Evolutionary conservation across 2,329 filamentous ascomycete genomes (phyloP), one percentile per base, ranked within the genome.

Genomic region (Xylaria sp.): DNA sequence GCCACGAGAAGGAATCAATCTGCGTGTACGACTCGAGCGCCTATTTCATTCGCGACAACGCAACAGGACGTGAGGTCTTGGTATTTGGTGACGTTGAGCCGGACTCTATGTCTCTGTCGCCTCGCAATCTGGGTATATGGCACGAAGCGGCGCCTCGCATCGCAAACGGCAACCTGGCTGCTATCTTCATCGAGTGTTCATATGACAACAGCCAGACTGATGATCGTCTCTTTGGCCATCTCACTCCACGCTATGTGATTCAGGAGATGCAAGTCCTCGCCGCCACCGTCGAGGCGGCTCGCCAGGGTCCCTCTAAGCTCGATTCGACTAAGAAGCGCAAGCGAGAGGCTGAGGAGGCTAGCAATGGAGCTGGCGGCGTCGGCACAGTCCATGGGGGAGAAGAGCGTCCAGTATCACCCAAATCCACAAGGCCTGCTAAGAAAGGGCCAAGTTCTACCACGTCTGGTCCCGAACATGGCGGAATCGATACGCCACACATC

Each of bases 21-120:
- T 94, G 91, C 74, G 92, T 94, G 0, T 91, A 93, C 69, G 94
- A 98, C 78, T 97, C 93, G 72, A 96, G 94, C 20, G 95, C 94
- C 0, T 98, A 94, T 81, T 98, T 99, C 80, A 92, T 99, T 72
- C 92, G 93, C 46, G 92, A 96, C 69, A 84, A 91, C 41, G 78
- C 82, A 0, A 92, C 89, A 0, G 87, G 88, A 1, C 87, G 87
- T 39, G 95, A 99, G 80, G 88, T 98, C 2, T 88, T 99, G 69
- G 92, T 99, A 58, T 98, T 98, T 78, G 96, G 96, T 20, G 96
- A 99, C 74, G 93, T 98, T 46, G 96, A 99, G 78, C 94, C 96
- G 0, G 96, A 99, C 80, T 91, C 90, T 9, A 82, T 98, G 32
- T 97, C 94, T 0, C 81, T 95, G 1, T 91, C 89, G 1, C 94